A percentile compares a stretch with the other conserved stretches of the same genome.
phyloP scores from a whole-genome alignment of 2,329 filamentous ascomycete genomes.

The Pyrenochaeta sp. region DNA sequence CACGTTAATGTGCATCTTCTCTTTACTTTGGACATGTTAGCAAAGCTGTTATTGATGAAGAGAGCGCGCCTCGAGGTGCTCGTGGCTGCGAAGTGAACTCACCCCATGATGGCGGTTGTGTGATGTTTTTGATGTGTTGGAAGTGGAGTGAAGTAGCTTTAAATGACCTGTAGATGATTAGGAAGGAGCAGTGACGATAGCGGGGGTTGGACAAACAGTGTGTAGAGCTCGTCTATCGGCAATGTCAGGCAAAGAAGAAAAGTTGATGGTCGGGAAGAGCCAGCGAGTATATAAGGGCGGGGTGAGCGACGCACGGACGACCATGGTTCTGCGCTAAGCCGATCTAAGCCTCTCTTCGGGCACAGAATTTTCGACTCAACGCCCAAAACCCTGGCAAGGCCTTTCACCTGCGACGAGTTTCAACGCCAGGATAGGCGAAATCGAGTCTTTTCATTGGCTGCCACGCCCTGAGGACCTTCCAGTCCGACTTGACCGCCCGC shows the following conservation, averaged over 20 bases:
- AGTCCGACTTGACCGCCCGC: conserved; percentile 25
- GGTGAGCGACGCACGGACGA: conserved; percentile 9
- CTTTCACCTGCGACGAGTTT: conserved; percentile 21
- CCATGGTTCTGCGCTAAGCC: conserved; percentile 18
- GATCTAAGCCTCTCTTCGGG: conserved; percentile 7
- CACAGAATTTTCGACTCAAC: conserved; percentile 14
- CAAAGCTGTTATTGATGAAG: conserved; percentile 14
- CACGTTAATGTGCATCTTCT: conserved; percentile 93
- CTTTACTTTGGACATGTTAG: conserved; percentile 73
- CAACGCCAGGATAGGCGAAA: conserved; percentile 19
- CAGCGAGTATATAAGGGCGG: conserved; percentile 16
- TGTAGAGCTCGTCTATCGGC: conserved; percentile 18
- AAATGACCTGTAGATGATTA: conserved; percentile 19
- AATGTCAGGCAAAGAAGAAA: conserved; percentile 19
- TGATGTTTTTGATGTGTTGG: conserved; percentile 35
- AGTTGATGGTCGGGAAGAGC: conserved; percentile 12
- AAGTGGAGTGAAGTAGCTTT: conserved; percentile 45
- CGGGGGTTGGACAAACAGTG: conserved; percentile 3
- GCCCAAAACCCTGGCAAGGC: background rate
- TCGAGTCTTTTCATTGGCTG: conserved; percentile 16
- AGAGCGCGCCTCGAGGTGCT: conserved; percentile 12
- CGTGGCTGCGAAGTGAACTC: conserved; percentile 49
- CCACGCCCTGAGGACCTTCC: background rate
- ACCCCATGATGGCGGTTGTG: conserved; percentile 69
- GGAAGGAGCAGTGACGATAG: background rate